Evolutionary conservation across 129 eudicot species (phyloP).

Genomic region (Escallonia rubra): DNA sequence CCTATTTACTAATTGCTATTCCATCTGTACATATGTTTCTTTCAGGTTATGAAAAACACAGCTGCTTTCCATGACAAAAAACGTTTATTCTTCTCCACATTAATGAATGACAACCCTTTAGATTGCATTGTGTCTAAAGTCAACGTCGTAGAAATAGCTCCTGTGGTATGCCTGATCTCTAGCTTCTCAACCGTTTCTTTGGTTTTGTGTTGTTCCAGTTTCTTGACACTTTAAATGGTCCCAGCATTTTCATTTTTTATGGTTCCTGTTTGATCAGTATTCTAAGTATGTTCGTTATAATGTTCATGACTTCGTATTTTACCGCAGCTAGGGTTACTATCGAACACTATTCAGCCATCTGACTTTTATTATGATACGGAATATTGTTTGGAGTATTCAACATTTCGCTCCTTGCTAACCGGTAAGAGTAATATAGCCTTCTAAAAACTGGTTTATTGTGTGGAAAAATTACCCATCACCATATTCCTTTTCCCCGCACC

Average conservation of each 20-base stretch:
- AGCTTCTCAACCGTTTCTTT: neutral
- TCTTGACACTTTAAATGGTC: conserved; percentile 10
- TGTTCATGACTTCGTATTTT: neutral
- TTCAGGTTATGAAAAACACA: conserved; percentile 68
- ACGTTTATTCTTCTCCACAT: conserved; percentile 71
- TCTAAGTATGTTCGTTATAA: no score
- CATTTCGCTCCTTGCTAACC: conserved; percentile 56
- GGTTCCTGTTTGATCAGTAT: conserved; percentile 4
- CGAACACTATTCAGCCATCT: conserved; percentile 37
- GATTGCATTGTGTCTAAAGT: conserved; percentile 80
- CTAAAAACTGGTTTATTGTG: no score
- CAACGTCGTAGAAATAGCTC: conserved; percentile 40
- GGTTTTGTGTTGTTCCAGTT: conserved; percentile 3
- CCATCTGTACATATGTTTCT: neutral
- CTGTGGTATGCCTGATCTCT: conserved; percentile 44
- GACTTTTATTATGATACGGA: conserved; percentile 91
- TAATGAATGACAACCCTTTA: conserved; percentile 81
- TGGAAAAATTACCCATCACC: no score
- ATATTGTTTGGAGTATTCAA: conserved; percentile 86
- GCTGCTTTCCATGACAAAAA: conserved; percentile 69
- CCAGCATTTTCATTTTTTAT: neutral
- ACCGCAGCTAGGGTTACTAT: conserved; percentile 50
- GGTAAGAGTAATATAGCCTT: conserved; percentile 34
- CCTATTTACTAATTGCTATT: neutral
- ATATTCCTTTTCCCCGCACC: no score